Conservation (phyloP, 768 basidiomycete genomes). For the Lepiota brunneoincarnata region DNA sequence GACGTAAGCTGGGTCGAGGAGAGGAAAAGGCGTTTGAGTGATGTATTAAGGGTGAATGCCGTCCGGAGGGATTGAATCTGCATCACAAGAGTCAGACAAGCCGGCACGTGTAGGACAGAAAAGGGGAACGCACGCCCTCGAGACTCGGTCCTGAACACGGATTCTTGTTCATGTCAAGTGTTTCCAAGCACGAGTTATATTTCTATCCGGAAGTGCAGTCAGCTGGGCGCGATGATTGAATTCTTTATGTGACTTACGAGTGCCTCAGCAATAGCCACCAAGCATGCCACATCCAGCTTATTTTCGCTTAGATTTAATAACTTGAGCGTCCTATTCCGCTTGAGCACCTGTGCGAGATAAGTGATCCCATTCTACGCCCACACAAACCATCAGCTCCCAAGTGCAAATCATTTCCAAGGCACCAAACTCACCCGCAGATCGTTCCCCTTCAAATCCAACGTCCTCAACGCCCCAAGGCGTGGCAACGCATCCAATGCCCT, state of each 20-base stretch:
- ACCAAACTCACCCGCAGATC: slow-evolving; percentile 73
- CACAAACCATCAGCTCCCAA: no score
- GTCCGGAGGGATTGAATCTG: slow-evolving; percentile 87
- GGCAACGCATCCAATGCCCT: slow-evolving; percentile 87
- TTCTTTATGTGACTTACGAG: slow-evolving; percentile 49
- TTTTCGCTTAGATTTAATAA: slow-evolving; percentile 94
- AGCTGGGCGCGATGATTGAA: background rate
- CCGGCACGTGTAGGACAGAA: background rate
- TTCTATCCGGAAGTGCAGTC: slow-evolving; percentile 47
- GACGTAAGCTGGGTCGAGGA: slow-evolving; percentile 79
- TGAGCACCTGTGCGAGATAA: slow-evolving; percentile 93
- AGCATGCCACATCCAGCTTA: slow-evolving; percentile 79
- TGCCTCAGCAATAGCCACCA: slow-evolving; percentile 84
- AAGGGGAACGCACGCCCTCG: slow-evolving; percentile 71
- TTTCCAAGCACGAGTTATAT: slow-evolving; percentile 93
- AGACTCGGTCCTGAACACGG: slow-evolving; percentile 87
- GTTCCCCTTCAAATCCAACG: slow-evolving; percentile 89
- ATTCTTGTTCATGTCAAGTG: slow-evolving; percentile 89
- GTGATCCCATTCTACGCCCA: slow-evolving; percentile 66
- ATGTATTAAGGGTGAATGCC: slow-evolving; percentile 88
- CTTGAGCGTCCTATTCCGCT: slow-evolving; percentile 93
- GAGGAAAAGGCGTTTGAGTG: slow-evolving; percentile 90
- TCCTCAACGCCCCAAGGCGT: slow-evolving; percentile 79
- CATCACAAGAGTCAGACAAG: background rate
- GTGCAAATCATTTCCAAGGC: slow-evolving; percentile 1